These are phyloP conservation scores for Aurinia saxatilis DNA, from an alignment of 345 rosid genomes.

Conservation along the genomic window DNA sequence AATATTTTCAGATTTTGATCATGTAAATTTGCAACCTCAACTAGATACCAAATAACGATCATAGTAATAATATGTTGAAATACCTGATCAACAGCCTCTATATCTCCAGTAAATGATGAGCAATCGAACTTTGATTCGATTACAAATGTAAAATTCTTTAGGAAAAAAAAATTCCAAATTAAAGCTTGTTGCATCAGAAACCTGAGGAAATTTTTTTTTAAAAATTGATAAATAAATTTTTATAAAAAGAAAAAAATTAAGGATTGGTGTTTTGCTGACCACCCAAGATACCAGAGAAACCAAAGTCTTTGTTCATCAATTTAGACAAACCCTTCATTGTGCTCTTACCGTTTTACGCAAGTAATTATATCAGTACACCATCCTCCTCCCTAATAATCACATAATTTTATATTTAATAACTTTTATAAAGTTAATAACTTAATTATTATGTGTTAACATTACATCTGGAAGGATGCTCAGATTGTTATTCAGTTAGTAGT, in stretches of 20 bases:
- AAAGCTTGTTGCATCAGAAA: not conserved
- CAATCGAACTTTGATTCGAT: slow-evolving; percentile 84
- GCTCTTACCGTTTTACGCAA: slow-evolving; percentile 56
- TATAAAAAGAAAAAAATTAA: not conserved
- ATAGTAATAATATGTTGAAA: not conserved
- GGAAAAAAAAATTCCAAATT: not conserved
- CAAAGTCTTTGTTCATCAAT: too few relatives aligned
- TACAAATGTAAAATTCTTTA: slow-evolving; percentile 82
- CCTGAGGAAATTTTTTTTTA: not conserved
- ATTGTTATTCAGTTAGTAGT: too few relatives aligned
- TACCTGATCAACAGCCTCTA: slow-evolving; percentile 70
- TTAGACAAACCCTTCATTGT: slow-evolving; percentile 84
- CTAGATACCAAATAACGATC: too few relatives aligned
- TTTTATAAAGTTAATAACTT: too few relatives aligned
- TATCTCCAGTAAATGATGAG: slow-evolving; percentile 83
- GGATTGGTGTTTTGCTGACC: slow-evolving; percentile 59
- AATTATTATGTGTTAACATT: not conserved
- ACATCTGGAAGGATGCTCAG: too few relatives aligned
- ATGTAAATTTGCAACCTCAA: slow-evolving; percentile 4
- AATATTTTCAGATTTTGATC: slow-evolving; percentile 12
- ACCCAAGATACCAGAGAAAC: slow-evolving; percentile 79
- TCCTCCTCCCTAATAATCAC: too few relatives aligned
- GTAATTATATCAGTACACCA: slow-evolving; percentile 37
- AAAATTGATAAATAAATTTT: not conserved
- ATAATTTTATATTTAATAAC: not conserved